phyloP scores from a whole-genome alignment of 495 filamentous ascomycete genomes.

The Friedmanniomyces endolithicus region DNA sequence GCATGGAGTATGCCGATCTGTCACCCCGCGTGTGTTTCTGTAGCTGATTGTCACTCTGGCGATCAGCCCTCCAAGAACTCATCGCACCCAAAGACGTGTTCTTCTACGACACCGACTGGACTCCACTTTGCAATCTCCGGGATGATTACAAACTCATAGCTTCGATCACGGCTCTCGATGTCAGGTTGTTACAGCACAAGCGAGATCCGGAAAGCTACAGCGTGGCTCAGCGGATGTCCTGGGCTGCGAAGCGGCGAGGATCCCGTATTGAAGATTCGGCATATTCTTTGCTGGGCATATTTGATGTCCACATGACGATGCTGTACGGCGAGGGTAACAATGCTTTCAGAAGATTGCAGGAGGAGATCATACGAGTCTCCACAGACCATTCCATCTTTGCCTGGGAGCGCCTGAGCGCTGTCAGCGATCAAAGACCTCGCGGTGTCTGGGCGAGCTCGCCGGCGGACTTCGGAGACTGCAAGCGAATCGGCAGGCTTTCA shows the following conservation, averaged over 20 bases:
- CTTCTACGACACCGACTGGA: conserved; percentile 12
- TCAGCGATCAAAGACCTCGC: background rate
- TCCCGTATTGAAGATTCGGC: conserved; percentile 26
- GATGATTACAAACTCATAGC: background rate
- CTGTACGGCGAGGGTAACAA: conserved; percentile 32
- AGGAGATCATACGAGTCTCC: conserved; percentile 23
- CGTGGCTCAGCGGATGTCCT: conserved; percentile 18
- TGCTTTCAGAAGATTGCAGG: conserved; percentile 25
- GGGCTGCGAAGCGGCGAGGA: conserved; percentile 12
- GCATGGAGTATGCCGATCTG: conserved; percentile 3
- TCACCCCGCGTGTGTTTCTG: background rate
- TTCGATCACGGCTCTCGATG: background rate
- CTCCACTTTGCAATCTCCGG: background rate
- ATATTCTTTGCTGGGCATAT: conserved; percentile 29
- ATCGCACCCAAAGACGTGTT: conserved; percentile 4
- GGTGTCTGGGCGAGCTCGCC: background rate
- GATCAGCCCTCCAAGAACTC: conserved; percentile 10
- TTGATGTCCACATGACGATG: conserved; percentile 29
- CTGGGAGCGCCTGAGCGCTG: background rate
- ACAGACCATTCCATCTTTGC: conserved; percentile 20
- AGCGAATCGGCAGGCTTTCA: conserved; percentile 5
- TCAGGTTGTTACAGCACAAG: background rate
- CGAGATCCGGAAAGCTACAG: background rate
- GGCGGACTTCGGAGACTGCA: background rate
- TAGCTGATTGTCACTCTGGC: background rate